Percentiles rank a stretch among this genome's conserved stretches.
phyloP scores from a whole-genome alignment of 768 basidiomycete species.

The Lyophyllum semitale region DNA sequence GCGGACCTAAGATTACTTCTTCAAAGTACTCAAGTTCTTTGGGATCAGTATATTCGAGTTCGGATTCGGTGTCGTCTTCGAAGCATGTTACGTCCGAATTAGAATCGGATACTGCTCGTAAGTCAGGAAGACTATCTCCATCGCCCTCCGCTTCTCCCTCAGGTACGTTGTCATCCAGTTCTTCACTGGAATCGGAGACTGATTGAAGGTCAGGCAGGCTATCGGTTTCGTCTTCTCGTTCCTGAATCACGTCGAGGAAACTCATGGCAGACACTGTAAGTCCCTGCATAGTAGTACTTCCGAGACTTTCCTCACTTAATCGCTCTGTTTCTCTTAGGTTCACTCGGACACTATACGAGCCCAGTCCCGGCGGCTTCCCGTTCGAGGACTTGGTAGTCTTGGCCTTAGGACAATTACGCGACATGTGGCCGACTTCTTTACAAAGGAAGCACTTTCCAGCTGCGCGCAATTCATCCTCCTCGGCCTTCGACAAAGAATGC shows the following conservation, averaged over 20 bases:
- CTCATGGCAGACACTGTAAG: neutral
- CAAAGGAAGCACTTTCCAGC: conserved; percentile 8
- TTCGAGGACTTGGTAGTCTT: conserved; percentile 8
- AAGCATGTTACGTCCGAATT: neutral
- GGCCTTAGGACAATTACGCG: conserved; percentile 22
- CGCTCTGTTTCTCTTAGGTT: conserved; percentile 2
- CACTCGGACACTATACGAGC: conserved; percentile 16
- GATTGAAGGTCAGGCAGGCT: neutral
- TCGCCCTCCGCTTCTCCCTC: neutral
- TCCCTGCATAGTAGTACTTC: neutral
- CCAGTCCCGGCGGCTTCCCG: conserved; percentile 24
- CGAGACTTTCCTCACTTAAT: neutral
- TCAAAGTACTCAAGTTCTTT: neutral
- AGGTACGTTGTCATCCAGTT: neutral
- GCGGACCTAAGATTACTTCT: neutral
- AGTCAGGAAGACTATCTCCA: neutral
- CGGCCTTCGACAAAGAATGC: neutral
- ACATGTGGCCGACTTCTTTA: conserved; percentile 5
- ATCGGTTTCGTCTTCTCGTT: neutral
- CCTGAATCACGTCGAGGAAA: neutral
- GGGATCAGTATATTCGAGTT: neutral
- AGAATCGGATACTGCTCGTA: neutral
- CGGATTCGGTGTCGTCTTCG: neutral
- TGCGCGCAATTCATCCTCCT: conserved; percentile 7
- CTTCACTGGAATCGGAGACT: neutral